Evolutionary conservation across 108 stramenopile genomes (phyloP).

Genomic region (Epipyxis sp.): DNA sequence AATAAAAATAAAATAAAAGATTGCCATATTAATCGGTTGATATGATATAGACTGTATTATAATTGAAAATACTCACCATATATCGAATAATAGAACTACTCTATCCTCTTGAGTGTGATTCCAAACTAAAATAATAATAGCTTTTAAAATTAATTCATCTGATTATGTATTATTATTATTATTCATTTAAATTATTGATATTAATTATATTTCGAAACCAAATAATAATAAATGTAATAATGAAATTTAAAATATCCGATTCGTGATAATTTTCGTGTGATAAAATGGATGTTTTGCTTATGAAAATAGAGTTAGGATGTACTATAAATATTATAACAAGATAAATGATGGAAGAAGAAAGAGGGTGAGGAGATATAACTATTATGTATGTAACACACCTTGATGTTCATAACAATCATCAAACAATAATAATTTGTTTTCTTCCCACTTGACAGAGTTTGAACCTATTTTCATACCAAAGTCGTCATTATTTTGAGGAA

Average conservation of each 20-base stretch:
- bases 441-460: slow-evolving; percentile 66
- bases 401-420: slow-evolving; percentile 95
- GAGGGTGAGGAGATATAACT: no score
- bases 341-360: background rate
- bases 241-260: no score
- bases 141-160: background rate
- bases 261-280: no score
- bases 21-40: no score
- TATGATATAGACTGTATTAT: no score
- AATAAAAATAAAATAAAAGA: no score
- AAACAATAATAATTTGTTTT: slow-evolving; percentile 76
- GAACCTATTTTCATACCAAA: slow-evolving; percentile 87
- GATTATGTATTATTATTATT: background rate
- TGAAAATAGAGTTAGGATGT: background rate
- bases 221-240: no score
- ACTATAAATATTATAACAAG: background rate
- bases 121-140: slow-evolving; percentile 62
- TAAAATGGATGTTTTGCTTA: no score
- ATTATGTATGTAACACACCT: slow-evolving; percentile 28
- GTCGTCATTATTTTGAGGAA: slow-evolving; percentile 57
- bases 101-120: slow-evolving; percentile 68
- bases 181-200: no score
- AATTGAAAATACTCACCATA: slow-evolving; percentile 54
- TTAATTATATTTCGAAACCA: no score
- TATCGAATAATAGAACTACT: slow-evolving; percentile 57